Evolutionary conservation across 2,329 filamentous ascomycete species (phyloP).

Genomic region (Dactylellina drechsleri): DNA sequence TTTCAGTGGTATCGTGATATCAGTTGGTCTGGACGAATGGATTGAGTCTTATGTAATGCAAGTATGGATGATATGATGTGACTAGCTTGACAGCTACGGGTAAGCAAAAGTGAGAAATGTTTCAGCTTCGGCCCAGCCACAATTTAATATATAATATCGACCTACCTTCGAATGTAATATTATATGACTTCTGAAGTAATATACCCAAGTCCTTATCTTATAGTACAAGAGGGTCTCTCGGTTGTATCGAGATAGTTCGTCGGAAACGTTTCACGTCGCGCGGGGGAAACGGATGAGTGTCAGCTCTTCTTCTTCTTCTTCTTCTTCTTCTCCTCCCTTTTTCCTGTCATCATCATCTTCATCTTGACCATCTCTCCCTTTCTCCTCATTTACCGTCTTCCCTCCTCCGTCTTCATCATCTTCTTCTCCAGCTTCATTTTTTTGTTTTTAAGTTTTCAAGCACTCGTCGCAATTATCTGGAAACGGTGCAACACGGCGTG

Average conservation of each 20-base stretch:
- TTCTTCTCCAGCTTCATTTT: background rate
- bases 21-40: too few relatives aligned
- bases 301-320: background rate
- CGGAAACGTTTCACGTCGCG: conserved; percentile 53
- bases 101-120: conserved; percentile 4
- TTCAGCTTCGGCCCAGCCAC: conserved; percentile 46
- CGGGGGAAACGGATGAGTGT: conserved; percentile 22
- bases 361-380: background rate
- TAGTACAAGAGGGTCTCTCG: background rate
- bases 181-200: too few relatives aligned
- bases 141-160: too few relatives aligned
- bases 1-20: too few relatives aligned
- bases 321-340: background rate
- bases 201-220: too few relatives aligned
- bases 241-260: conserved; percentile 8
- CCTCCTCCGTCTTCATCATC: background rate
- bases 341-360: background rate
- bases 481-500: too few relatives aligned
- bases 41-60: too few relatives aligned
- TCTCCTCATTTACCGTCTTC: background rate
- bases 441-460: too few relatives aligned
- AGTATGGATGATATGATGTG: too few relatives aligned
- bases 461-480: too few relatives aligned
- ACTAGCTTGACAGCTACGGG: background rate
- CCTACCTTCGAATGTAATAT: too few relatives aligned